phyloP scores from a whole-genome alignment of 1,139 yeast genomes.

The Suhomyces kunorum region DNA sequence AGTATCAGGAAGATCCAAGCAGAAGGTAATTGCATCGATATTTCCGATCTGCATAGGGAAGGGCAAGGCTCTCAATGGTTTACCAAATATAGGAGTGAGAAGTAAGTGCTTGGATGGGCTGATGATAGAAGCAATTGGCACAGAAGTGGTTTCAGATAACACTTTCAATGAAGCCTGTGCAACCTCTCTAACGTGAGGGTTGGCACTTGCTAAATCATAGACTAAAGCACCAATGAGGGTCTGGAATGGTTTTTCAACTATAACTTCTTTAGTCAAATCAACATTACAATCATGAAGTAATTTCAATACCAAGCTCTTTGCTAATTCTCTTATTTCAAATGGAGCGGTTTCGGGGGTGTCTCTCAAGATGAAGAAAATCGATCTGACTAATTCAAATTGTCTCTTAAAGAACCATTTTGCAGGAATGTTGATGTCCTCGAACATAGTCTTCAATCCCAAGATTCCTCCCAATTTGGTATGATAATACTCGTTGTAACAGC shows the following conservation, averaged over 20 bases:
- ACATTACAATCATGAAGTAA: conserved; percentile 67
- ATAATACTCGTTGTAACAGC: conserved; percentile 87
- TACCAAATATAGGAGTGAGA: conserved; percentile 91
- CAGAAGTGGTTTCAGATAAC: conserved; percentile 67
- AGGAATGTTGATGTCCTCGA: conserved; percentile 68
- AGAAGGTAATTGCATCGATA: conserved; percentile 92
- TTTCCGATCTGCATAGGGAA: conserved; percentile 99
- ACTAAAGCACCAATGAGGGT: conserved; percentile 85
- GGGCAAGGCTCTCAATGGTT: conserved; percentile 93
- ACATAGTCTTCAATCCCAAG: conserved; percentile 72
- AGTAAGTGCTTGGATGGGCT: conserved; percentile 80
- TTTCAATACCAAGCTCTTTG: conserved; percentile 64
- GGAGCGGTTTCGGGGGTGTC: conserved; percentile 94
- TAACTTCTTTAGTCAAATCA: conserved; percentile 58
- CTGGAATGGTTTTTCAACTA: conserved; percentile 72
- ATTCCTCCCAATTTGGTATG: conserved; percentile 88
- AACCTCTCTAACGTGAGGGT: conserved; percentile 76
- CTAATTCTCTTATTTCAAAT: conserved; percentile 68
- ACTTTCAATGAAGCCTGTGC: conserved; percentile 71
- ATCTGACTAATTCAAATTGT: conserved; percentile 82
- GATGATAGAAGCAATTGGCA: conserved; percentile 72
- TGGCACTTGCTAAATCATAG: conserved; percentile 89
- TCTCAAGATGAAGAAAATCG: conserved; percentile 83
- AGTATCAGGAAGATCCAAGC: conserved; percentile 76
- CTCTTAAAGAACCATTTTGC: conserved; percentile 71